Conservation (phyloP, 163 green algal species). For the Scenedesmus sp. region DNA sequence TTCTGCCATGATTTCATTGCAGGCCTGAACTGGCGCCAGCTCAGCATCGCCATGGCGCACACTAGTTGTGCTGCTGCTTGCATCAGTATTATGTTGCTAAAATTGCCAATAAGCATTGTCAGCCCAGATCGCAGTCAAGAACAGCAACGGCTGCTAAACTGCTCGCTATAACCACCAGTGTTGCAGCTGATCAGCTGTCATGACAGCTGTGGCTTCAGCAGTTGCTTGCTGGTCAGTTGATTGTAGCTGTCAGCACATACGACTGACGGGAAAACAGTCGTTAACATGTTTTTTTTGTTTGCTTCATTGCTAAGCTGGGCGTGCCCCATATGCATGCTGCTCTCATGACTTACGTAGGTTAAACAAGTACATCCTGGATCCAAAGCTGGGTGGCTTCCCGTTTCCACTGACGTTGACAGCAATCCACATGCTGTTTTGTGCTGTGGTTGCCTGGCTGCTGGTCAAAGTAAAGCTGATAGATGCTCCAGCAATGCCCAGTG, state of each 20-base stretch:
- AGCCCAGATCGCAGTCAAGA: too few relatives aligned
- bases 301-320: neutral
- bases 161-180: too few relatives aligned
- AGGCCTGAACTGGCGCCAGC: neutral
- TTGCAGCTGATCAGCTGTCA: neutral
- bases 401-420: slow-evolving; percentile 87
- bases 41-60: neutral
- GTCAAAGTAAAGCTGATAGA: slow-evolving; percentile 74
- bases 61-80: neutral
- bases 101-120: too few relatives aligned
- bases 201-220: neutral
- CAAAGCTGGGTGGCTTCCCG: slow-evolving; percentile 77
- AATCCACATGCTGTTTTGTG: slow-evolving; percentile 91
- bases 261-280: too few relatives aligned
- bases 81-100: too few relatives aligned
- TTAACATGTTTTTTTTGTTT: neutral
- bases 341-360: slow-evolving; percentile 46
- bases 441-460: slow-evolving; percentile 70
- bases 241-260: too few relatives aligned
- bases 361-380: slow-evolving; percentile 91
- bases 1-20: neutral
- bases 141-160: neutral
- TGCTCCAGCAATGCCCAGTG: slow-evolving; percentile 70
- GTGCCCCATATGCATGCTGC: neutral
- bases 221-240: neutral